phyloP scores from a whole-genome alignment of 2,329 filamentous ascomycete genomes.

The Diaporthe capsici region DNA sequence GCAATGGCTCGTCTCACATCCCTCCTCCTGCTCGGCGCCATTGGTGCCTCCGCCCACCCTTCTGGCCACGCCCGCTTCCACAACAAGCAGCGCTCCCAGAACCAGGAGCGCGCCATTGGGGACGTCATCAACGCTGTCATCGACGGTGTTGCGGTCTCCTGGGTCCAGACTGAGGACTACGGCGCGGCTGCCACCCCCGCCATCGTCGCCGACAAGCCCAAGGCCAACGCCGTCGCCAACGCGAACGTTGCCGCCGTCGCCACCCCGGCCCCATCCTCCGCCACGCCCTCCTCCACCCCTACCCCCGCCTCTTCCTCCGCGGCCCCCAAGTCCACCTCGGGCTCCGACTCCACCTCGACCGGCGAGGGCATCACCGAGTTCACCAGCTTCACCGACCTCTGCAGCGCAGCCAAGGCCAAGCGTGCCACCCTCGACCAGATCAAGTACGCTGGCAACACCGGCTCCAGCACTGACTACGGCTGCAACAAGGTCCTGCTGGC shows the following conservation, averaged over 20 bases:
- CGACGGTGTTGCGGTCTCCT: conserved; percentile 48
- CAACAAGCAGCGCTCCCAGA: conserved; percentile 51
- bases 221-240: conserved; percentile 8
- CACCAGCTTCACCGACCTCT: conserved; percentile 53
- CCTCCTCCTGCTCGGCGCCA: conserved; percentile 50
- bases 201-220: conserved; percentile 33
- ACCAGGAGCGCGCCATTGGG: conserved; percentile 43
- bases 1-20: conserved; percentile 44
- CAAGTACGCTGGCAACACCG: conserved; percentile 63
- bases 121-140: conserved; percentile 47
- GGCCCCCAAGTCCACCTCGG: conserved; percentile 70
- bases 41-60: conserved; percentile 52
- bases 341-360: conserved; percentile 86
- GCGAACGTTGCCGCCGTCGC: conserved; percentile 22
- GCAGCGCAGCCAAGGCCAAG: conserved; percentile 54
- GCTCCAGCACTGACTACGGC: conserved; percentile 57
- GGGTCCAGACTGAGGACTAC: conserved; percentile 45
- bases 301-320: conserved; percentile 28
- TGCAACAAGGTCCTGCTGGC: conserved; percentile 67
- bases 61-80: conserved; percentile 55
- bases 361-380: conserved; percentile 52
- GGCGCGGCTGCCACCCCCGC: conserved; percentile 34
- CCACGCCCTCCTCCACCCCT: conserved; percentile 38
- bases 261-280: conserved; percentile 34
- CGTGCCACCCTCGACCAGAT: conserved; percentile 63